A percentile compares a stretch with the other conserved stretches of the same genome.
These are phyloP conservation scores for Tetracladium marchalianum DNA, from an alignment of 495 filamentous ascomycete genomes.

Conservation along the genomic window DNA sequence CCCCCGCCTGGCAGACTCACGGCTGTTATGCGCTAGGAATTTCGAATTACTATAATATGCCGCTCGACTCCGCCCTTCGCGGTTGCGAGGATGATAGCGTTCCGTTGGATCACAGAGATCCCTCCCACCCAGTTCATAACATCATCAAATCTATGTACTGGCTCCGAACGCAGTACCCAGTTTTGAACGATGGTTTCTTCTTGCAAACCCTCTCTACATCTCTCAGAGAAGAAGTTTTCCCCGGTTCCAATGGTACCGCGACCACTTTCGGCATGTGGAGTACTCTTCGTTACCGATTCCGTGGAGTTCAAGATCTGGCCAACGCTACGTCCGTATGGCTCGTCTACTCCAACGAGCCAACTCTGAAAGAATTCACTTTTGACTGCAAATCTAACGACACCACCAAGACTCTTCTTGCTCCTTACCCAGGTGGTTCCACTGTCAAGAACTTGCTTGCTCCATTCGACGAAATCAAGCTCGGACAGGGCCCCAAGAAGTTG, in stretches of 20 bases:
- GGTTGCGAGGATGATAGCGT: constrained; percentile 52
- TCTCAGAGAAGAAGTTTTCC: constrained; percentile 40
- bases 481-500: neutral
- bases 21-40: constrained; percentile 53
- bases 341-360: too few species aligned
- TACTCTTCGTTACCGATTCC: constrained; percentile 35
- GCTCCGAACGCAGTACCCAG: constrained; percentile 46
- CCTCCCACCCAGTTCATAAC: constrained; percentile 55
- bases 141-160: constrained; percentile 60
- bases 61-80: constrained; percentile 38
- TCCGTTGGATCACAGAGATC: constrained; percentile 61
- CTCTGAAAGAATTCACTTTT: too few species aligned
- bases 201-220: constrained; percentile 52
- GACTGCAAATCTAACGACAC: too few species aligned
- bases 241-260: constrained; percentile 41
- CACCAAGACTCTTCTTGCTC: too few species aligned
- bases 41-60: constrained; percentile 49
- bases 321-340: too few species aligned
- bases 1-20: constrained; percentile 59
- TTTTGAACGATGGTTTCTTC: constrained; percentile 55
- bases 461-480: constrained; percentile 44
- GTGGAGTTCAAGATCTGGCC: constrained; percentile 41
- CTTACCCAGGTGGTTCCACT: constrained; percentile 28
- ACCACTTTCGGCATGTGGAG: constrained; percentile 65
- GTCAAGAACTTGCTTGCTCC: constrained; percentile 63